Evolutionary conservation across 2,329 filamentous ascomycete genomes (phyloP), one percentile per base, ranked within the genome.

Genomic region (Colletotrichum plurivorum): DNA sequence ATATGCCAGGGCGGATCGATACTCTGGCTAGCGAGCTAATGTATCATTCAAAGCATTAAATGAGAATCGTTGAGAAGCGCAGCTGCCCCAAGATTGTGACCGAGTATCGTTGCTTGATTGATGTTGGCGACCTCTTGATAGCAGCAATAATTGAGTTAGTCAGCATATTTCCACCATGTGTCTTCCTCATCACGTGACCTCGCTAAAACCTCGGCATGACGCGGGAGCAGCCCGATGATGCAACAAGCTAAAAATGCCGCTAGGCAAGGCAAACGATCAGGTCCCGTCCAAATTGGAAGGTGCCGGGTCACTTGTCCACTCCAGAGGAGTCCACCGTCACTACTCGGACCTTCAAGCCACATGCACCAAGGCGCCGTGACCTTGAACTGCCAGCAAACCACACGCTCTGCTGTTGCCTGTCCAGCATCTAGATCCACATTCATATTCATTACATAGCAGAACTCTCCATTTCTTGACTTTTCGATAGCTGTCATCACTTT

Each of bases 111-210:
- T 43, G 15, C 13, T 43, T 2, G 45, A n/a, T 48, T 31, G 48
- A 25, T 25, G 22, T 25, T 25, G 12, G 8, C 12, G 22, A 18
- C n/a, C n/a, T n/a, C n/a, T n/a, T n/a, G n/a, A n/a, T n/a, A n/a
- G n/a, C n/a, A n/a, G n/a, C n/a, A n/a, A n/a, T n/a, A n/a, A n/a
- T n/a, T n/a, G n/a, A n/a, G n/a, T n/a, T 5, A 52, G 49, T 25
- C 13, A 27, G 20, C 20, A 16, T 8, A 25, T 25, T 27, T 3
- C n/a, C n/a, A n/a, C n/a, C n/a, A n/a, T n/a, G n/a, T n/a, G n/a
- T n/a, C n/a, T n/a, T n/a, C 13, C 1, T 8, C 6, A 69, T 79
- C 76, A 79, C 77, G 78, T 78, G 77, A 74, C 12, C 58, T 63
- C 65, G 72, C 69, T 70, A 54, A 62, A 63, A 60, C 70, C 64